phyloP scores from a whole-genome alignment of 2,329 filamentous ascomycete genomes.

The Neonectria hederae region DNA sequence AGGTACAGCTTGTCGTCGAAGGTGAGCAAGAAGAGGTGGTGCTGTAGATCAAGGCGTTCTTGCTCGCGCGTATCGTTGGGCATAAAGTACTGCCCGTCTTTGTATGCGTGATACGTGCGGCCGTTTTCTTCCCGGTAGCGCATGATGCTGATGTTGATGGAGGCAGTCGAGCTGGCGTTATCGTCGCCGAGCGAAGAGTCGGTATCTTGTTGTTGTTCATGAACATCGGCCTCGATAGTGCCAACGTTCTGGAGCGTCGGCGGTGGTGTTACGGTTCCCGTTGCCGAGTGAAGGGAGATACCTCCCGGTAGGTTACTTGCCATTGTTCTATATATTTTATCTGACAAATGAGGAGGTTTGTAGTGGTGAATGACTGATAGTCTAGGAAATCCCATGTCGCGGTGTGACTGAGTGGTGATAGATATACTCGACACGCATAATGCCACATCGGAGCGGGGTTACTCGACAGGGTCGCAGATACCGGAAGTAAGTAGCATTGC shows the following conservation, averaged over 20 bases:
- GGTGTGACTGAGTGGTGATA: background rate
- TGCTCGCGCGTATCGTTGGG: conserved; percentile 34
- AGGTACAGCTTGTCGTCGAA: conserved; percentile 39
- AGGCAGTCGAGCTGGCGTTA: conserved; percentile 29
- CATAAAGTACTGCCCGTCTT: conserved; percentile 37
- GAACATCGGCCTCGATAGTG: conserved; percentile 3
- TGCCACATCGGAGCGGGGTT: conserved; percentile 3
- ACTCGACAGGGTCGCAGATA: background rate
- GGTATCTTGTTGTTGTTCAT: background rate
- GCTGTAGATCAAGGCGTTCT: conserved; percentile 35
- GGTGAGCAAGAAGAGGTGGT: conserved; percentile 41
- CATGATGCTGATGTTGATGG: conserved; percentile 34
- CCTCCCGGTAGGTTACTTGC: background rate
- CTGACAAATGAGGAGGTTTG: background rate
- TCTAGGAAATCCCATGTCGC: background rate
- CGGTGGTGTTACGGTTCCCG: background rate
- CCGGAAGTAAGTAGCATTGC: background rate
- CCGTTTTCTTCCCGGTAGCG: conserved; percentile 42
- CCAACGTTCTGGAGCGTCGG: background rate
- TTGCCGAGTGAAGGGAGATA: background rate
- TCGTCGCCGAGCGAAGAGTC: conserved; percentile 6
- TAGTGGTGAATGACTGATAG: background rate
- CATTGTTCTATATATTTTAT: background rate
- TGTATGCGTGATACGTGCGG: conserved; percentile 43
- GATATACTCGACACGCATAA: background rate